A percentile compares a stretch with the other conserved stretches of the same genome.
Evolutionary conservation across 495 filamentous ascomycete species (phyloP).

Genomic region (Daldinia childiae): DNA sequence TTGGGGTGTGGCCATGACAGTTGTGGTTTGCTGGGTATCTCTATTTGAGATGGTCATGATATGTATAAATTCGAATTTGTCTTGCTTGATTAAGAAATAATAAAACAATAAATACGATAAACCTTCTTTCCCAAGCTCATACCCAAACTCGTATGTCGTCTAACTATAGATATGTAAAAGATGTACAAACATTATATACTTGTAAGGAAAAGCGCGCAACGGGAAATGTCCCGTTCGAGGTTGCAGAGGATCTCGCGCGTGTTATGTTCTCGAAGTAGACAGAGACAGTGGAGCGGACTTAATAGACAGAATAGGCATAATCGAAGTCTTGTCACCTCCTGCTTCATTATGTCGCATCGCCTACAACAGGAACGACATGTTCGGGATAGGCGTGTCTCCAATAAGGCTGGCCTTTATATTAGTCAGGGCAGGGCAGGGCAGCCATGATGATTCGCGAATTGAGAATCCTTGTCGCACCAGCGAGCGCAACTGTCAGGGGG

Average conservation of each 20-base stretch:
- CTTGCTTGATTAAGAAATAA: not conserved
- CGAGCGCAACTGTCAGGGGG: slow-evolving; percentile 23
- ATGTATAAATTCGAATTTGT: not conserved
- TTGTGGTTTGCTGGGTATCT: not conserved
- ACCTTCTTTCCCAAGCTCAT: slow-evolving; percentile 2
- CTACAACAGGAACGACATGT: slow-evolving; percentile 20
- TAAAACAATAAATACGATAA: too few relatives aligned
- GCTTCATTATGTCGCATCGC: slow-evolving; percentile 32
- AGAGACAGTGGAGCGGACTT: slow-evolving; percentile 1
- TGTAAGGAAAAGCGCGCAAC: not conserved
- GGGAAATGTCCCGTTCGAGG: not conserved
- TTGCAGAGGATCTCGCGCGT: slow-evolving; percentile 16
- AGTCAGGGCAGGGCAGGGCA: slow-evolving; percentile 27
- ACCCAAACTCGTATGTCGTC: not conserved
- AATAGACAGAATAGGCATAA: slow-evolving; percentile 19
- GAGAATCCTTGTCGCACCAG: slow-evolving; percentile 24
- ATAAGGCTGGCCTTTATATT: slow-evolving; percentile 35
- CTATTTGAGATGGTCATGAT: slow-evolving; percentile 25
- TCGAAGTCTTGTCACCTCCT: slow-evolving; percentile 13
- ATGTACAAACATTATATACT: slow-evolving; percentile 16
- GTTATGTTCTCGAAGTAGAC: not conserved
- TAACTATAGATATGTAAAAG: not conserved
- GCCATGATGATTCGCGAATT: slow-evolving; percentile 28
- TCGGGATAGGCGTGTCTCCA: slow-evolving; percentile 19
- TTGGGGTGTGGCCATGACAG: slow-evolving; percentile 19